Evolutionary conservation across 228 moss, liverwort and hornwort genomes (phyloP).

Genomic region (Sphagnum fallax): DNA sequence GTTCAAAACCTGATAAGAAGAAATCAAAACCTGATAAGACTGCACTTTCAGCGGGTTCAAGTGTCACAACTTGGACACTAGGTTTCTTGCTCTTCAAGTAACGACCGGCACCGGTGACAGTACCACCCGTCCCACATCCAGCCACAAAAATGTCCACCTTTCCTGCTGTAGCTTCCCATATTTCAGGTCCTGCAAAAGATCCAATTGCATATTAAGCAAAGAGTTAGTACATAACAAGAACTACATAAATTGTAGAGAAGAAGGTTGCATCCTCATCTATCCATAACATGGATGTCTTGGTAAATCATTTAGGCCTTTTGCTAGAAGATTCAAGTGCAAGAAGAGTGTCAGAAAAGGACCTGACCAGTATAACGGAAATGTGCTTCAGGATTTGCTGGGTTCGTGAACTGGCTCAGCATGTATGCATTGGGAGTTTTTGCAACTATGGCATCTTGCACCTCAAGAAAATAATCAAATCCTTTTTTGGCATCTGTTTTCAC

Average conservation of each 20-base stretch:
- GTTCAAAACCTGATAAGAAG: not conserved
- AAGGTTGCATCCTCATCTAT: not conserved
- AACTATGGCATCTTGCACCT: constrained; percentile 41
- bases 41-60: constrained; percentile 78
- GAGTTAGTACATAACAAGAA: too few relatives aligned
- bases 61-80: constrained; percentile 39
- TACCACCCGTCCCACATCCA: constrained; percentile 68
- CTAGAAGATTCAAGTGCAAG: too few relatives aligned
- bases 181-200: constrained; percentile 59
- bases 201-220: not conserved
- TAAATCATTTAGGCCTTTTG: not conserved
- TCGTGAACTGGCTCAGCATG: constrained; percentile 57
- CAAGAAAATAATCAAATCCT: constrained; percentile 31
- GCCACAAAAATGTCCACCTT: constrained; percentile 74
- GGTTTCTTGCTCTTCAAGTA: constrained; percentile 63
- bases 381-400: constrained; percentile 48
- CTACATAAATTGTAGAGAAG: not conserved
- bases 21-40: constrained; percentile 49
- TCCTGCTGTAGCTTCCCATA: constrained; percentile 80
- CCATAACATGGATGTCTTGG: not conserved
- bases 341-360: not conserved
- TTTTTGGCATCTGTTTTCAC: constrained; percentile 26
- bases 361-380: constrained; percentile 71
- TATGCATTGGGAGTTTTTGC: constrained; percentile 60
- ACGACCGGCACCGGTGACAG: constrained; percentile 54